Evolutionary conservation across 2,329 filamentous ascomycete species (phyloP), one percentile per base, ranked within the genome.

Genomic region (Penicillium thymicola): DNA sequence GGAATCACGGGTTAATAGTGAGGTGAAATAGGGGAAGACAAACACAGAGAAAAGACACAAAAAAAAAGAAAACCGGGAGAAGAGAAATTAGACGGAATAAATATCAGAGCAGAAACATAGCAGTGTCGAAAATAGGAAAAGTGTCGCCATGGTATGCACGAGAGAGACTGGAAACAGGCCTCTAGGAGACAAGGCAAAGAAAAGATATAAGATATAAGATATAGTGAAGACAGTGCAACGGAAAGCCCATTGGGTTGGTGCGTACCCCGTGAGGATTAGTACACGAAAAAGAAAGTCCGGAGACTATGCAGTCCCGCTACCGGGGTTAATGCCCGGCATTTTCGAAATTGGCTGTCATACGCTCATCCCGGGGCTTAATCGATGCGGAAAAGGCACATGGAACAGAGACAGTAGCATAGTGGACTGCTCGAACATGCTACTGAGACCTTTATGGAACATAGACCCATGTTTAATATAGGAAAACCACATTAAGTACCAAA

Each of bases 121-220:
- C 38, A 37, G 25, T 37, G 40, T 45, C 8, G 38, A 23, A 28
- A 42, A 59, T 40, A 51, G 23, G 37, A 30, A 47, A 57, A 57
- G 40, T 58, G 40, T 58, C 55, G 55, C 59, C 60, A 54, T 54
- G 45, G 43, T 55, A 64, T 64, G 60, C 61, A 62, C 49, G 48
- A 61, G 36, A 49, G 44, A 47, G 36, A 49, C 49, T 52, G 18
- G 27, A 41, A 51, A 51, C 21, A 14, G 43, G 7, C 16, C 27
- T 18, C 11, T 8, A 49, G 50, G 8, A 49, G 48, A 21, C 28
- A 32, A 25, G 51, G 36, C 10, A 55, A 23, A 57, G 34, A 21
- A 30, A 55, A 52, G 9, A 54, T 36, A 37, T 45, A 41, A 52
- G 9, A 54, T 36, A 37, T 45, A 41, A 16, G 13, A 47, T 21